Base-by-base conservation (phyloP, 805 yeast genomes). In the Saitoella complicata region DNA sequence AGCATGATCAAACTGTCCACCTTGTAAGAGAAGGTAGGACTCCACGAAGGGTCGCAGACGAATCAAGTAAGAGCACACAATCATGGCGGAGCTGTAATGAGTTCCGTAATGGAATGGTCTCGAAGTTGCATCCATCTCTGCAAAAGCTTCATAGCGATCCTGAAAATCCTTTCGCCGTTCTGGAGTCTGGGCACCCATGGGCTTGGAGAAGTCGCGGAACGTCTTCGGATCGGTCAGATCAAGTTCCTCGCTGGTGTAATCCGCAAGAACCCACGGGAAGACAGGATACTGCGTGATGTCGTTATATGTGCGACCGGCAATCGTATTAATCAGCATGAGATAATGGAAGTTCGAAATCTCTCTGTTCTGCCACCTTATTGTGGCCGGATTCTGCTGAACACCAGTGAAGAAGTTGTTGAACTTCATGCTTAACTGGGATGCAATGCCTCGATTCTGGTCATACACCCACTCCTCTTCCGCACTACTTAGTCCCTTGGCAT, bases 41-140 rank as follows among this genome's bases (percentile, higher is more conserved):
- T 80, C 82, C 2, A 80, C 88, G 60, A 76, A 82, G 0, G 95
- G 95, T 49, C 78, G 72, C 30, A 85, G 53, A 41, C 95, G 66
- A 36, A 85, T 82, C 50, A 85, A 59, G 53, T 72, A 85, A 0
- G 91, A 80, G 0, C 93, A 71, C 1, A 84, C 94, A 55, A 85
- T 84, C 95, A 85, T 86, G 0, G 95, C 93, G 0, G 94, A 82
- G 0, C 94, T 84, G 57, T 85, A 85, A 58, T 85, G 95, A 0
- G 95, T 86, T 1, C 95, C 95, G 55, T 85, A 85, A 58, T 85
- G 94, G 59, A 85, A 85, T 0, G 94, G 82, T 0, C 86, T 85
- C 0, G 84, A 66, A 5, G 63, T 55, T 0, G 61, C 86, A 11
- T 71, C 53, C 46, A 85, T 63, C 44, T 80, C 75, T 21, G 65